Evolutionary conservation across 495 filamentous ascomycete species (phyloP).

Genomic region (Daldinia grandis): DNA sequence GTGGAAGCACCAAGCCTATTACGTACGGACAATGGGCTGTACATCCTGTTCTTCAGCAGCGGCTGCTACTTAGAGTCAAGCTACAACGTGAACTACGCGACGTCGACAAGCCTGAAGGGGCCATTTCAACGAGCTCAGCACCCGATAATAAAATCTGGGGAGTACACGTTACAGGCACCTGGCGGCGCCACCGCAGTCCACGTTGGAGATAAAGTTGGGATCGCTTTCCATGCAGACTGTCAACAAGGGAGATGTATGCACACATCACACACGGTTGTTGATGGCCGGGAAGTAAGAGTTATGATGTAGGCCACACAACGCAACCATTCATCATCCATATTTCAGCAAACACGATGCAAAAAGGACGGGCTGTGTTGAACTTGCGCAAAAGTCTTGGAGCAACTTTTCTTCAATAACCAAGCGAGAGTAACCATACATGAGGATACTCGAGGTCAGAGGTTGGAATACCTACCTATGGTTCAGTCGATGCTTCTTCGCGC

Average conservation of each 20-base stretch:
- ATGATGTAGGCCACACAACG: slow-evolving; percentile 11
- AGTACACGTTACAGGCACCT: slow-evolving; percentile 57
- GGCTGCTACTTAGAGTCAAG: slow-evolving; percentile 58
- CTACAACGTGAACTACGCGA: slow-evolving; percentile 66
- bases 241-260: slow-evolving; percentile 51
- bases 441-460: neutral
- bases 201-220: slow-evolving; percentile 52
- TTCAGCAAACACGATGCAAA: neutral
- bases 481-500: neutral
- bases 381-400: neutral
- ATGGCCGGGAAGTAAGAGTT: slow-evolving; percentile 27
- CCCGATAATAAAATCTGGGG: slow-evolving; percentile 53
- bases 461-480: neutral
- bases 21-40: slow-evolving; percentile 52
- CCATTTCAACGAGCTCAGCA: slow-evolving; percentile 54
- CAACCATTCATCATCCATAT: neutral
- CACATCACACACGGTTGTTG: slow-evolving; percentile 16
- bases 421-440: neutral
- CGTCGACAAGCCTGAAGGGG: slow-evolving; percentile 50
- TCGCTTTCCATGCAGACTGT: slow-evolving; percentile 64
- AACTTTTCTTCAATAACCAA: neutral
- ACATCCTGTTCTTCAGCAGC: slow-evolving; percentile 68
- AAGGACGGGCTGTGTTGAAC: neutral
- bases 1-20: slow-evolving; percentile 68
- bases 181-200: slow-evolving; percentile 59